Evolutionary conservation across 1,284 basidiomycete species (phyloP), one percentile per base, ranked within the genome.

Genomic region (Ceratobasidium sp.): DNA sequence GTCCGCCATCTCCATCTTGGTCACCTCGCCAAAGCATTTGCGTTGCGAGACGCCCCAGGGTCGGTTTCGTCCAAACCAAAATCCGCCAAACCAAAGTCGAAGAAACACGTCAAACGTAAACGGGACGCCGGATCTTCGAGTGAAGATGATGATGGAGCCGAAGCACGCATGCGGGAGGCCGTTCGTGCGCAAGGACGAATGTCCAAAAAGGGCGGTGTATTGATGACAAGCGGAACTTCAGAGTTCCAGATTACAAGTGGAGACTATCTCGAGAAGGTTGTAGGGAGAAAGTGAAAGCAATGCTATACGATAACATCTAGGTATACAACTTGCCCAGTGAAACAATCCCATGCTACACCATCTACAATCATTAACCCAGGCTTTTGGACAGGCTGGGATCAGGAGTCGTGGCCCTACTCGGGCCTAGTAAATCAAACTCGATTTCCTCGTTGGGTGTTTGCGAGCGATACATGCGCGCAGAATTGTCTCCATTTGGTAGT

Each of bases 1-100:
- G 89, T 98, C 71, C 91, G 92, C 40, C 87, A 95, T 76, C 84
- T 99, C 9, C 97, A 99, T 79, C 86, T 98, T 49, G 97, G 97
- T 0, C 97, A 99, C 83, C 82, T 99, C 25, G 96, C 97, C 46
- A 99, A 99, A 81, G 88, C 95, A 0, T 99, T 99, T 78, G 95
- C 94, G 0, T 84, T 99, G 64, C 90, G 97, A 44, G 96, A 98
- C 75, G 93, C 96, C 1, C 97, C 97, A 0, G 91, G 86, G 36
- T 81, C 87, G 1, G 86, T 94, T 54, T 78, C 70, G 73, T 30
- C 58, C 33, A 77, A 76, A 56, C 75, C 75, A 36, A 75, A 75
- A 54, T 72, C 73, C n/a, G 51, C 51, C 21, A 72, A 64, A 38
- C 36, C 60, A 18, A 63, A 75, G 33, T 42, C 66, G 7, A 62